phyloP scores from a whole-genome alignment of 495 filamentous ascomycete genomes.

The Aspergillus hancockii region DNA sequence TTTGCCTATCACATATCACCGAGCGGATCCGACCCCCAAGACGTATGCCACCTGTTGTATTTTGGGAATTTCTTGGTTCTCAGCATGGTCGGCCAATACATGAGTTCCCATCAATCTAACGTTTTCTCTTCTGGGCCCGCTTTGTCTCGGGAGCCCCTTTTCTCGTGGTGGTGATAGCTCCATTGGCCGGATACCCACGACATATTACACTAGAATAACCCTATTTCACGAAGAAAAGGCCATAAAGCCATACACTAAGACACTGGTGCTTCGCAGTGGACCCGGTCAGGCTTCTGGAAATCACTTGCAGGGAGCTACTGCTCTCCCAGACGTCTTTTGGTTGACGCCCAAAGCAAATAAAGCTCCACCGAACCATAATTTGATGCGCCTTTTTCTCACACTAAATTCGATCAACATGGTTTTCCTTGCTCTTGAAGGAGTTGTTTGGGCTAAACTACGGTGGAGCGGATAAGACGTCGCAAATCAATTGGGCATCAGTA shows the following conservation, averaged over 20 bases:
- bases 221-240: background rate
- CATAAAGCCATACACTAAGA: background rate
- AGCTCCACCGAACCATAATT: background rate
- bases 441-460: background rate
- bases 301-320: background rate
- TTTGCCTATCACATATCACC: too few species aligned
- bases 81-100: background rate
- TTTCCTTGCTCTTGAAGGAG: background rate
- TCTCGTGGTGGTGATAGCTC: background rate
- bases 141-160: background rate
- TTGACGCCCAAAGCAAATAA: background rate
- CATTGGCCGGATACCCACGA: background rate
- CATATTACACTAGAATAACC: background rate
- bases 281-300: background rate
- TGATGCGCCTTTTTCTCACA: background rate
- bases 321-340: background rate
- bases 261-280: background rate
- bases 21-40: too few species aligned
- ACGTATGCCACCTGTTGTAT: too few species aligned
- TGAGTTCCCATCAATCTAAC: too few species aligned
- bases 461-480: background rate
- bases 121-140: too few species aligned
- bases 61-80: background rate
- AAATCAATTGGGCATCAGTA: constrained; percentile 1
- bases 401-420: background rate